Percentiles rank a stretch among this genome's conserved stretches.
phyloP scores from a whole-genome alignment of 768 basidiomycete species.

The Hypholoma fasciculare region DNA sequence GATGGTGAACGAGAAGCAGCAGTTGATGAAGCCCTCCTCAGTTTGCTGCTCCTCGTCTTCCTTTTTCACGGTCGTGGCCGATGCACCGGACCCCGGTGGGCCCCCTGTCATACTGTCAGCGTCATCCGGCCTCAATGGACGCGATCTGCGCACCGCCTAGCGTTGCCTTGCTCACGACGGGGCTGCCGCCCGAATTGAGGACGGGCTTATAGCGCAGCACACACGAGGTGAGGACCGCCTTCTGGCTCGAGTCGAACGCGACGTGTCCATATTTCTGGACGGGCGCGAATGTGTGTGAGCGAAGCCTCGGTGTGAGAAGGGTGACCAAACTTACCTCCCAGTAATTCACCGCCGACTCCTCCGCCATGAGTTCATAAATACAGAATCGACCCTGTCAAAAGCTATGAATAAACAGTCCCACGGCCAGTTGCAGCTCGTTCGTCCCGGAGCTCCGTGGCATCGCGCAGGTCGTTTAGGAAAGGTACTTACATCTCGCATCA shows the following conservation, averaged over 20 bases:
- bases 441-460: background rate
- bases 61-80: conserved; percentile 19
- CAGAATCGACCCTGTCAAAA: conserved; percentile 74
- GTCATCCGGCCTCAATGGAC: background rate
- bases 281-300: background rate
- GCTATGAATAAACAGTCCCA: background rate
- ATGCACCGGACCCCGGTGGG: conserved; percentile 10
- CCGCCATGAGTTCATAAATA: conserved; percentile 98
- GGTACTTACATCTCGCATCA: conserved; percentile 77
- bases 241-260: conserved; percentile 89
- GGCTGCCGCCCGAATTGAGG: conserved; percentile 41
- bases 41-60: conserved; percentile 33
- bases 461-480: background rate
- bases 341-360: conserved; percentile 94
- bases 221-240: conserved; percentile 91
- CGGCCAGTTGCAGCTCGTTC: background rate
- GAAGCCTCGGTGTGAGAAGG: background rate
- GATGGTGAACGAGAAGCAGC: conserved; percentile 91
- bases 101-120: conserved; percentile 1
- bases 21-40: conserved; percentile 80
- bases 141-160: conserved; percentile 11
- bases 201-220: conserved; percentile 79
- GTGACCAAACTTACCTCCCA: conserved; percentile 70
- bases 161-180: conserved; percentile 23
- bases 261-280: conserved; percentile 90